Evolutionary conservation across 2,329 filamentous ascomycete species (phyloP), one percentile per base, ranked within the genome.

Genomic region (Leptographium flavum): DNA sequence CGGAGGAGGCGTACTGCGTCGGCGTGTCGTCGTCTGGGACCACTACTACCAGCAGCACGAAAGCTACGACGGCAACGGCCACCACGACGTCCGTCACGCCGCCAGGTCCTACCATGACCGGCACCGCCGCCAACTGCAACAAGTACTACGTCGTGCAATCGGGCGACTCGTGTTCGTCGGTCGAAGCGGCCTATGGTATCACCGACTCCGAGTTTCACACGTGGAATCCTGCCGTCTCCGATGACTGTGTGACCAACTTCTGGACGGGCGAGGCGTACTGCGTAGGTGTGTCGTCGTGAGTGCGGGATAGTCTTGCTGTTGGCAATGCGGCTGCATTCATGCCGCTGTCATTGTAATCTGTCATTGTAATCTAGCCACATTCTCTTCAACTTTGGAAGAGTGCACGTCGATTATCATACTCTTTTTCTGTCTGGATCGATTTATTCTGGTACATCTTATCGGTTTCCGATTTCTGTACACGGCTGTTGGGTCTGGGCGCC

Each of bases 201-300:
- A 58, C 52, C 4, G 35, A 17, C n/a, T 52, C 39, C 31, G 42
- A 58, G 48, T 57, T 58, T 39, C 30, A 54, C n/a, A 39, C 44
- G 10, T 58, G 53, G 55, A 57, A 59, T 33, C 56, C 57, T 7
- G 53, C 47, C 15, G 50, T 59, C 14, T 54, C 52, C 4, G 30
- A 31, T 7, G 55, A 60, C 49, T 59, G 57, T 50, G 51, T 10
- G n/a, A 43, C 22, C 57, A 57, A 49, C 56, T 57, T 41, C 55
- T 53, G 52, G n/a, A 45, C 4, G 44, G 41, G 4, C 11, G 39
- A 58, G 9, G 46, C 53, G 3, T 60, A 60, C 47, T 59, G 58
- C 38, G 55, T 59, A 10, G 45, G 28, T 11, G 39, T 31, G 19
- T 31, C 39, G 27, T 28, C 27, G 27, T 28, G 27, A 28, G 27